A percentile compares a stretch with the other conserved stretches of the same genome.
phyloP scores from a whole-genome alignment of 2,329 filamentous ascomycete species.

The Acrocalymma vagum region DNA sequence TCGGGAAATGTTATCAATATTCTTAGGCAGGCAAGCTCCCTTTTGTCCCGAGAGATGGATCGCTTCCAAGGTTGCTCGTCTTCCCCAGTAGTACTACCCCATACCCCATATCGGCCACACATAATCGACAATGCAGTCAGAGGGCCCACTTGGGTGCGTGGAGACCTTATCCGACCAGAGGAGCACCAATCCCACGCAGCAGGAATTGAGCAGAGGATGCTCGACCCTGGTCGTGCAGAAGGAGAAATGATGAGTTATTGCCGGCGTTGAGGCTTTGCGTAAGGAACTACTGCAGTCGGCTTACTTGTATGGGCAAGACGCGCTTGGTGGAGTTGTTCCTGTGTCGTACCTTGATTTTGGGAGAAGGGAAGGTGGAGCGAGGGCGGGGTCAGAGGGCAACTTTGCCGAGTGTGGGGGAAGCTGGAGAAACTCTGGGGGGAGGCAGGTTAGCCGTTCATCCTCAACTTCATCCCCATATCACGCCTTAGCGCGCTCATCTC shows the following conservation, averaged over 20 bases:
- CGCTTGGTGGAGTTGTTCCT: neutral
- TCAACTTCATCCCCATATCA: too few relatives aligned
- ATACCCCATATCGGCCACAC: slow-evolving; percentile 11
- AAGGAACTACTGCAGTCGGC: slow-evolving; percentile 11
- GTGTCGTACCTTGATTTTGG: too few relatives aligned
- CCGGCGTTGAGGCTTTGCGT: slow-evolving; percentile 13
- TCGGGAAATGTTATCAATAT: slow-evolving; percentile 18
- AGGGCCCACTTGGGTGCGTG: slow-evolving; percentile 5
- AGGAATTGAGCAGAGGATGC: slow-evolving; percentile 1
- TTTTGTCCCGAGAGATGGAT: slow-evolving; percentile 4
- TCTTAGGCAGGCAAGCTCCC: slow-evolving; percentile 9
- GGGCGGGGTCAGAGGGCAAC: slow-evolving; percentile 17
- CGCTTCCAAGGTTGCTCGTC: too few relatives aligned
- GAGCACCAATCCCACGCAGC: slow-evolving; percentile 13
- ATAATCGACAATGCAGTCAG: slow-evolving; percentile 12
- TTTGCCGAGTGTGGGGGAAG: slow-evolving; percentile 20
- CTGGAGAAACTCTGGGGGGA: too few relatives aligned
- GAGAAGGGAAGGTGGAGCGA: slow-evolving; percentile 17
- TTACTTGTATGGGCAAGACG: slow-evolving; percentile 17
- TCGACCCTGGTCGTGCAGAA: neutral
- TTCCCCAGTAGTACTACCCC: slow-evolving; percentile 14
- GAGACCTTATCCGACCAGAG: slow-evolving; percentile 4
- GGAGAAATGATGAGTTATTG: slow-evolving; percentile 4
- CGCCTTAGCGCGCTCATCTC: too few relatives aligned
- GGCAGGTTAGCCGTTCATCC: too few relatives aligned